Percentiles rank a stretch among this genome's conserved stretches.
phyloP scores from a whole-genome alignment of 75 land plant genomes.

The Picea sitchensis region DNA sequence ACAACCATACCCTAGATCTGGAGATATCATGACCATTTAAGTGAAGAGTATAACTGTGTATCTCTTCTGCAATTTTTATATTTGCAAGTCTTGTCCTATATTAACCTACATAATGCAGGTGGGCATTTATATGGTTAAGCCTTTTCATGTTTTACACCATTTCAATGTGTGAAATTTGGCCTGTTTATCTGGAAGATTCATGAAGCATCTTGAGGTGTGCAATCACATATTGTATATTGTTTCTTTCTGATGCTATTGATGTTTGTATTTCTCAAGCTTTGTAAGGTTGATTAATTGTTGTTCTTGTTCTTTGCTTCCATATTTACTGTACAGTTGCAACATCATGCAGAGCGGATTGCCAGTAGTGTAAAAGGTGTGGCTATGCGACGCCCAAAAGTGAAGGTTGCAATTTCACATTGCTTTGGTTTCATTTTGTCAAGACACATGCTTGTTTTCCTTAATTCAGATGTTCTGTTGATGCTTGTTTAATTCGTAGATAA shows the following conservation, averaged over 20 bases:
- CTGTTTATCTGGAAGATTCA: neutral
- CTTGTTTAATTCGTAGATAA: neutral
- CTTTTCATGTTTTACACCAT: neutral
- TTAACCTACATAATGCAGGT: neutral
- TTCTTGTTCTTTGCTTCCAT: neutral
- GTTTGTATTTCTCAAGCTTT: neutral
- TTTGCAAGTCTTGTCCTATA: neutral
- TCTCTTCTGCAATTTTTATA: neutral
- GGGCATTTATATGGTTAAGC: neutral
- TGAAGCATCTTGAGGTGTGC: neutral
- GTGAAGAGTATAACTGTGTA: neutral
- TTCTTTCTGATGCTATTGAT: neutral
- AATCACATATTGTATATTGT: neutral
- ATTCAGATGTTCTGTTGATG: neutral
- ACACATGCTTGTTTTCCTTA: neutral
- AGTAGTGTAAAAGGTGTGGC: conserved; percentile 22
- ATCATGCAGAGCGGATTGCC: conserved; percentile 25
- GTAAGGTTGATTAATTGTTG: neutral
- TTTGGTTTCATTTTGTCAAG: neutral
- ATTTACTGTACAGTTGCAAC: conserved; percentile 18
- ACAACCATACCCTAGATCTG: neutral
- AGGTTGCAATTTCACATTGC: conserved; percentile 25
- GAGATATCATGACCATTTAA: neutral
- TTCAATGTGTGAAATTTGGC: neutral
- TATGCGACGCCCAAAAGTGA: conserved; percentile 43